phyloP scores from a whole-genome alignment of 2,329 filamentous ascomycete species.

The Dothistroma septosporum region DNA sequence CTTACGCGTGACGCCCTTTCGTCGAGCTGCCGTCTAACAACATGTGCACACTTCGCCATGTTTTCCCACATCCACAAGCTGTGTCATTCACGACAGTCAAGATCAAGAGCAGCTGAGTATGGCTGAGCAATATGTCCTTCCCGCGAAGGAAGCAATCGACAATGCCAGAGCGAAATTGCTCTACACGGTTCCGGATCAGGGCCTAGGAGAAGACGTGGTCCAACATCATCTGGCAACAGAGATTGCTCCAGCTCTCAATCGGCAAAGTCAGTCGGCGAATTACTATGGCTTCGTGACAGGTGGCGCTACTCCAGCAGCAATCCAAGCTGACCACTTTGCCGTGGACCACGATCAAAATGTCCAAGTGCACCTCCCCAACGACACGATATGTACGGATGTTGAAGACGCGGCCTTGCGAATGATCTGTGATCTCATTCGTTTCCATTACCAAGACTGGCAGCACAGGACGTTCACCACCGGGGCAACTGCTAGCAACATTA shows the following conservation, averaged over 20 bases:
- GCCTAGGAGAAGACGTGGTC: slow-evolving; percentile 42
- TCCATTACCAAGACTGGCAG: slow-evolving; percentile 57
- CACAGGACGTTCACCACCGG: slow-evolving; percentile 80
- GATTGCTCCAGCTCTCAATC: slow-evolving; percentile 58
- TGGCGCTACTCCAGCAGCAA: slow-evolving; percentile 70
- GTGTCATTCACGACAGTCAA: too few species aligned
- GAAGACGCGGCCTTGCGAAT: slow-evolving; percentile 69
- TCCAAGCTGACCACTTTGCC: slow-evolving; percentile 80
- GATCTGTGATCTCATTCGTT: slow-evolving; percentile 61
- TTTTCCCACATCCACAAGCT: neutral
- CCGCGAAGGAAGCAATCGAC: slow-evolving; percentile 29
- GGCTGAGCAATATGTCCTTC: slow-evolving; percentile 31
- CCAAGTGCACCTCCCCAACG: slow-evolving; percentile 71
- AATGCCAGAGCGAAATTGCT: slow-evolving; percentile 36
- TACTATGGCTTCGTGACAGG: slow-evolving; percentile 93
- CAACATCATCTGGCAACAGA: slow-evolving; percentile 45
- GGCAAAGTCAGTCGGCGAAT: slow-evolving; percentile 55
- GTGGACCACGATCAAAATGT: slow-evolving; percentile 78
- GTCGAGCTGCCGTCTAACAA: neutral
- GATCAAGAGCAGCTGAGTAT: neutral
- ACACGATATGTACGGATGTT: slow-evolving; percentile 71
- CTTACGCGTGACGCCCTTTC: neutral
- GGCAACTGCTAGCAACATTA: slow-evolving; percentile 60
- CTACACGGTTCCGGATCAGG: slow-evolving; percentile 35
- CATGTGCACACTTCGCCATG: neutral